Conservation (phyloP, 768 basidiomycete genomes). For the Xerocomellus intermedius region DNA sequence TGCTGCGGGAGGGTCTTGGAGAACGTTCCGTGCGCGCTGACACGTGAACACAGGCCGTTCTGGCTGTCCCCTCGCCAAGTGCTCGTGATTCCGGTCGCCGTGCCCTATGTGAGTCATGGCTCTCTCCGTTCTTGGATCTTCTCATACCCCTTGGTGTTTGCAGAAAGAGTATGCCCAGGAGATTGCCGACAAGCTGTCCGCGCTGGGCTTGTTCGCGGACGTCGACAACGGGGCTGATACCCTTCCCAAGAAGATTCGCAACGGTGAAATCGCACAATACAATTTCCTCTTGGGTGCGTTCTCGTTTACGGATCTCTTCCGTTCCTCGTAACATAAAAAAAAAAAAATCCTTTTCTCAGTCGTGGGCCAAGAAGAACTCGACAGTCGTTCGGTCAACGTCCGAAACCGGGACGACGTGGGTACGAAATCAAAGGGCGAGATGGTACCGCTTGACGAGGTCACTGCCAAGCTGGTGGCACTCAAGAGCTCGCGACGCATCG, state of each 20-base stretch:
- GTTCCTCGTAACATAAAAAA: too few relatives aligned
- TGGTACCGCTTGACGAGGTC: conserved; percentile 69
- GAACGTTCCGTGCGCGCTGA: background rate
- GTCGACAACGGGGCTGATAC: conserved; percentile 93
- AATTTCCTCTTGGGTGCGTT: conserved; percentile 92
- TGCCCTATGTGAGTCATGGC: conserved; percentile 71
- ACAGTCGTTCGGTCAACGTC: conserved; percentile 86
- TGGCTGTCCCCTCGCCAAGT: conserved; percentile 98
- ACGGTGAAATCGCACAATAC: conserved; percentile 96
- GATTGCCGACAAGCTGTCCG: conserved; percentile 64
- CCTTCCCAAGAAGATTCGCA: conserved; percentile 94
- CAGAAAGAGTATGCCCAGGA: conserved; percentile 91
- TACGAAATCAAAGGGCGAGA: conserved; percentile 77
- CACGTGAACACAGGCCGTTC: conserved; percentile 74
- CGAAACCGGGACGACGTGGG: conserved; percentile 94
- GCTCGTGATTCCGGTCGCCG: conserved; percentile 90
- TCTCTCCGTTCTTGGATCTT: background rate
- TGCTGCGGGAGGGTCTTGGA: conserved; percentile 1
- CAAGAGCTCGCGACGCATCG: conserved; percentile 55
- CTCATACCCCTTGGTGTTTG: conserved; percentile 11
- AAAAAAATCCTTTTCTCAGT: conserved; percentile 56
- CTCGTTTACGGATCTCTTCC: background rate
- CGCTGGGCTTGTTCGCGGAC: conserved; percentile 80
- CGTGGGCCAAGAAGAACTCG: conserved; percentile 91
- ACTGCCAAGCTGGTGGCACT: conserved; percentile 67